Percentiles rank a stretch among this genome's conserved stretches.
These are phyloP conservation scores for Platismatia glauca DNA, from an alignment of 495 filamentous ascomycete species.

Conservation along the genomic window DNA sequence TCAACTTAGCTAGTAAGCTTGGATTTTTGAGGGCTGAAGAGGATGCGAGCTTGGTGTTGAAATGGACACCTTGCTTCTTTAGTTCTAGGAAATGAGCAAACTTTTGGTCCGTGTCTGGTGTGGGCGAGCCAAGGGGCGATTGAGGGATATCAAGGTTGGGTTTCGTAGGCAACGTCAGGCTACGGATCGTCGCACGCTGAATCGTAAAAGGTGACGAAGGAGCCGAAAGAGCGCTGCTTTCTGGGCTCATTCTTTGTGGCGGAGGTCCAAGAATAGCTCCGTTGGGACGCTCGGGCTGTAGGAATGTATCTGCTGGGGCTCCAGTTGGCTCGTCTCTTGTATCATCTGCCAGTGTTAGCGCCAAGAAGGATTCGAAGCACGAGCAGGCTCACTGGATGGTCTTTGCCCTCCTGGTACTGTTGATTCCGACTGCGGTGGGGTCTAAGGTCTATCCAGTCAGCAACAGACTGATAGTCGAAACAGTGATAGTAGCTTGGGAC, in stretches of 20 bases:
- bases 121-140: slow-evolving; percentile 72
- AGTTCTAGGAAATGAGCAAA: slow-evolving; percentile 75
- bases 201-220: slow-evolving; percentile 62
- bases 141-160: slow-evolving; percentile 74
- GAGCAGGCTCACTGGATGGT: neutral
- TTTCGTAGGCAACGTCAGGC: slow-evolving; percentile 74
- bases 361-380: neutral
- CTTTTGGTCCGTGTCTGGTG: slow-evolving; percentile 55
- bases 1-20: slow-evolving; percentile 65
- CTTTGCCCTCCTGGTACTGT: neutral
- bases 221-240: slow-evolving; percentile 23
- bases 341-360: slow-evolving; percentile 6
- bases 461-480: slow-evolving; percentile 2
- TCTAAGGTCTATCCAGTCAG: slow-evolving; percentile 19
- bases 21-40: slow-evolving; percentile 73
- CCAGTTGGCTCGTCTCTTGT: slow-evolving; percentile 8
- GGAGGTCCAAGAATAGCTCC: slow-evolving; percentile 42
- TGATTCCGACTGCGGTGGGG: neutral
- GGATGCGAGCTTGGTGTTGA: slow-evolving; percentile 71
- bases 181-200: slow-evolving; percentile 57
- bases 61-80: slow-evolving; percentile 80
- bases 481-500: too few species aligned
- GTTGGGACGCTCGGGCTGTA: slow-evolving; percentile 16
- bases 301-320: slow-evolving; percentile 2
- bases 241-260: slow-evolving; percentile 22